Evolutionary conservation across 768 basidiomycete species (phyloP).

Genomic region (Cystoderma amianthinum): DNA sequence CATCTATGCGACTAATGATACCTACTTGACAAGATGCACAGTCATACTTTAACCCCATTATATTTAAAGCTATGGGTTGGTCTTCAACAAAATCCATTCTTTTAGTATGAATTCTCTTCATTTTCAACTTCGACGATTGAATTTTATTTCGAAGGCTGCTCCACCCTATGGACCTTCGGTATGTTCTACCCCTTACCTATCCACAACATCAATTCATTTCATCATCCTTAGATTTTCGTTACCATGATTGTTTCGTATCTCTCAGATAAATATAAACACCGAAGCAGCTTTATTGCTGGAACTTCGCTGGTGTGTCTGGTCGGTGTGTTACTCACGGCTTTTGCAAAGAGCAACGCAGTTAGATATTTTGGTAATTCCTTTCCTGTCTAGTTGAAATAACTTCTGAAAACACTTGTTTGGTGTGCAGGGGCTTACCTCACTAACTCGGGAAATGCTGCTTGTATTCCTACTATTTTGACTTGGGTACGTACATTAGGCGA

Average conservation of each 20-base stretch:
- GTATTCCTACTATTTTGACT: constrained; percentile 35
- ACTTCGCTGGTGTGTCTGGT: constrained; percentile 28
- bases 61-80: constrained; percentile 42
- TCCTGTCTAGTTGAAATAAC: not conserved
- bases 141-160: constrained; percentile 24
- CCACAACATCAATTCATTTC: not conserved
- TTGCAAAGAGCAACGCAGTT: constrained; percentile 24
- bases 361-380: constrained; percentile 32
- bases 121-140: not conserved
- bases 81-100: constrained; percentile 24
- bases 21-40: constrained; percentile 21
- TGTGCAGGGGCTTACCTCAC: constrained; percentile 32
- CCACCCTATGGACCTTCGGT: constrained; percentile 39
- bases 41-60: constrained; percentile 40
- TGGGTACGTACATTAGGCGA: constrained; percentile 16
- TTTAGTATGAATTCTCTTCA: constrained; percentile 21
- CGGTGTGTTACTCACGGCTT: constrained; percentile 31
- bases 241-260: constrained; percentile 39
- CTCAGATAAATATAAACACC: too few relatives aligned
- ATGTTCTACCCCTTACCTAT: constrained; percentile 8
- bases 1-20: not conserved
- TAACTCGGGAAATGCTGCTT: constrained; percentile 37
- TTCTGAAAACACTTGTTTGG: not conserved
- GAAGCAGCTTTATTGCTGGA: constrained; percentile 31
- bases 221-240: constrained; percentile 24